Percentiles rank a stretch among this genome's conserved stretches.
These are phyloP conservation scores for Fraxinus paxiana DNA, from an alignment of 305 asterid species.

Conservation along the genomic window DNA sequence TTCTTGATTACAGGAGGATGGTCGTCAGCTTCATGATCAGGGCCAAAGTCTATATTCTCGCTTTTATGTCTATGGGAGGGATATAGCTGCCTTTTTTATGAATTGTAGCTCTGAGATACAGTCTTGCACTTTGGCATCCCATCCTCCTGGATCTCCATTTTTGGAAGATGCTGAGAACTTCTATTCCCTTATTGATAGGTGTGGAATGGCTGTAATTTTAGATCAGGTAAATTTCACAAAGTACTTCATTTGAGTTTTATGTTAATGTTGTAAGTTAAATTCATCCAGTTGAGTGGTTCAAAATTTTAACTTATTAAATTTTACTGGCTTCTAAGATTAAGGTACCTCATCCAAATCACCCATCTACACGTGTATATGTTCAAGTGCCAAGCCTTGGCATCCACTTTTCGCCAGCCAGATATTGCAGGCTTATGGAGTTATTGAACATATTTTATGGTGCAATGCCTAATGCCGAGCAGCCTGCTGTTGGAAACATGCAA, in stretches of 20 bases:
- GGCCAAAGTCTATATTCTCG: constrained; percentile 77
- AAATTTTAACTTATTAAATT: constrained; percentile 12
- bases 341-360: constrained; percentile 77
- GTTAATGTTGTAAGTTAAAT: constrained; percentile 10
- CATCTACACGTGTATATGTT: constrained; percentile 79
- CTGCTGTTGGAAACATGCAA: constrained; percentile 43
- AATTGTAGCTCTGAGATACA: constrained; percentile 52
- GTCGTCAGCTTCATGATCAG: constrained; percentile 50
- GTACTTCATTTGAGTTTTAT: background rate
- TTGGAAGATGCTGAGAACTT: constrained; percentile 51
- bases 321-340: constrained; percentile 54
- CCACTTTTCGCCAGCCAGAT: constrained; percentile 93
- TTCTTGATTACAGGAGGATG: constrained; percentile 55
- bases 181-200: constrained; percentile 78
- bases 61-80: constrained; percentile 88
- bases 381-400: constrained; percentile 90
- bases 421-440: constrained; percentile 66
- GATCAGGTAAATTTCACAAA: constrained; percentile 66
- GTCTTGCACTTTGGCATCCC: constrained; percentile 50
- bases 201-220: constrained; percentile 86
- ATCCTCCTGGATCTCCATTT: constrained; percentile 47
- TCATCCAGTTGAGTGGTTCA: background rate
- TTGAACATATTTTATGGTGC: constrained; percentile 56
- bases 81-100: constrained; percentile 87
- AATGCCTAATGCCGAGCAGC: constrained; percentile 56